Base-by-base conservation (phyloP, 1,284 basidiomycete genomes). In the Xerocomus cyaneibrunnescens region DNA sequence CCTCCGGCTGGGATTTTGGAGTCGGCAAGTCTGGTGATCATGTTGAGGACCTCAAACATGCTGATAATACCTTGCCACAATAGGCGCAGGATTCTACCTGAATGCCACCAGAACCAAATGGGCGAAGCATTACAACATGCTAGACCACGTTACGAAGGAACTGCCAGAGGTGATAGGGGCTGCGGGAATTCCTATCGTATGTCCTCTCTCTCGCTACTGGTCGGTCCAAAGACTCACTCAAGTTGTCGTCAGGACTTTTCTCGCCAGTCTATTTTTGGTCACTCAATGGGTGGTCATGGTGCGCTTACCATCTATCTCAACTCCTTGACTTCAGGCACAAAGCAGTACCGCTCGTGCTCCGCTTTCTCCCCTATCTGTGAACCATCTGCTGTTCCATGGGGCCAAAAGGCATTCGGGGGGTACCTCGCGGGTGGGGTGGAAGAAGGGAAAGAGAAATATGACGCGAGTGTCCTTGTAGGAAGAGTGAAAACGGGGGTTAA, bases 311-410 rank as follows among this genome's bases (percentile, higher is more conserved):
- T 98, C 44, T 98, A 98, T 73, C 85, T 99, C 48, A 79, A 84
- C 52, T 83, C 85, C 22, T 52, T 77, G 50, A 61, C 71, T 32
- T 50, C 55, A 22, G 72, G 74, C 66, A 83, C 72, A 52, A 85
- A 73, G 67, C 83, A 81, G 56, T 99, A 90, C 74, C 84, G 85
- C 54, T 95, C 92, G 21, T 89, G 81, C n/a, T 96, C 93, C 10
- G 97, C 93, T 0, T 99, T 99, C 68, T 78, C 96, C 21, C 95
- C 96, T 2, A 91, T 98, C 56, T 76, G 85, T 62, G 97, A 99
- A 73, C 95, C 97, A 0, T 86, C 87, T 13, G 78, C 85, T 44
- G 90, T 87, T 47, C 85, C 89, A 0, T 98, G 96, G 95, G 96
- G 97, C 28, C 76, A 88, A 62, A 97, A 96, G 68, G 95, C 94